phyloP scores from a whole-genome alignment of 305 asterid genomes.

The Coffea humblotiana region DNA sequence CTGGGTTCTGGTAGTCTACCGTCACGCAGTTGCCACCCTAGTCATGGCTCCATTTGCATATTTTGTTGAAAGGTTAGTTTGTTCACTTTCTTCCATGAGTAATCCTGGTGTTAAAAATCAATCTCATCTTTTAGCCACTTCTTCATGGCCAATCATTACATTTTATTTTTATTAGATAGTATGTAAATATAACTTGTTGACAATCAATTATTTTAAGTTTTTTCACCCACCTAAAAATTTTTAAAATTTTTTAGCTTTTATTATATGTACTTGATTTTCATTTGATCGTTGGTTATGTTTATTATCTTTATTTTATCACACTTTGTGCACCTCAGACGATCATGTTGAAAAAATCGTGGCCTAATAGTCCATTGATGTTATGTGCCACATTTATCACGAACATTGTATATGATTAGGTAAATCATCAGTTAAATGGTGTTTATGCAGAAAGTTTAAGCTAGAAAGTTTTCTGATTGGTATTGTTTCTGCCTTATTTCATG shows the following conservation, averaged over 20 bases:
- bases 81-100: neutral
- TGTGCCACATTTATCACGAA: too few relatives aligned
- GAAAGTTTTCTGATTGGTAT: neutral
- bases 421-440: neutral
- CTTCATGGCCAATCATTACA: too few relatives aligned
- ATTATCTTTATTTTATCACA: too few relatives aligned
- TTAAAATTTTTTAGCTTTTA: neutral
- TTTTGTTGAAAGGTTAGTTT: conserved; percentile 57
- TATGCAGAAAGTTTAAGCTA: too few relatives aligned
- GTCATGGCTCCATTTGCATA: conserved; percentile 72
- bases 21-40: conserved; percentile 65
- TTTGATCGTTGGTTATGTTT: too few relatives aligned
- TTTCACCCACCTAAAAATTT: neutral
- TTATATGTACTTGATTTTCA: neutral
- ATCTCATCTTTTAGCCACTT: too few relatives aligned
- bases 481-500: neutral
- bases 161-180: too few relatives aligned
- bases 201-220: too few relatives aligned
- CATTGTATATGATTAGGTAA: neutral
- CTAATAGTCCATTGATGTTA: too few relatives aligned
- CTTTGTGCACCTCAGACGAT: neutral
- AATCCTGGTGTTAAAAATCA: too few relatives aligned
- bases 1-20: conserved; percentile 80
- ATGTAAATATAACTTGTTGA: too few relatives aligned
- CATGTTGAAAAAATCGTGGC: too few relatives aligned